These are phyloP conservation scores for Lepidium sativum DNA, from an alignment of 345 rosid genomes.

Conservation along the genomic window DNA sequence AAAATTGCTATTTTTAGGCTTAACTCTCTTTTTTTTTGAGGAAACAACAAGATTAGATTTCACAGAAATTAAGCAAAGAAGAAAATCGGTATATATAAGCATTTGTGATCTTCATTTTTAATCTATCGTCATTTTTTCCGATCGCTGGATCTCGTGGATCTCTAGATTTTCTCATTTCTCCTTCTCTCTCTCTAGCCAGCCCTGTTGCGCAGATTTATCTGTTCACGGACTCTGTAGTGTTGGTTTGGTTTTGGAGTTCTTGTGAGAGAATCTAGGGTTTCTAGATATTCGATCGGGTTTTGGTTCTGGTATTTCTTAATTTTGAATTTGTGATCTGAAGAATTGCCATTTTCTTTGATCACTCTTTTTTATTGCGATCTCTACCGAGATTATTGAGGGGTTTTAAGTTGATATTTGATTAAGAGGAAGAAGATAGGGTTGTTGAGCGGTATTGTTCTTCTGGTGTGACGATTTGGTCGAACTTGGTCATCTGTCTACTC, in stretches of 20 bases:
- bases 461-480: neutral
- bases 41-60: constrained; percentile 2
- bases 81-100: neutral
- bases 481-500: constrained; percentile 4
- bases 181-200: neutral
- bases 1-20: constrained; percentile 23
- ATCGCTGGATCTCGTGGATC: constrained; percentile 21
- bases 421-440: constrained; percentile 13
- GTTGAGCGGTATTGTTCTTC: constrained; percentile 7
- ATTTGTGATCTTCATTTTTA: neutral
- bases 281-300: constrained; percentile 6
- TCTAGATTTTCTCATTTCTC: constrained; percentile 20
- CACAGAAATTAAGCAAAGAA: neutral
- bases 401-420: neutral
- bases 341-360: constrained; percentile 18
- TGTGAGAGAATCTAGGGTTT: constrained; percentile 19
- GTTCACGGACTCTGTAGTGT: neutral
- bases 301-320: neutral
- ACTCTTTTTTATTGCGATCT: constrained; percentile 5
- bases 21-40: neutral
- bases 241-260: neutral
- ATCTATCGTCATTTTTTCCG: neutral
- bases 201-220: neutral
- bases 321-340: constrained; percentile 1
- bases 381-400: neutral